Conservation (phyloP, 2,329 filamentous ascomycete species). For the Aureobasidium lini region DNA sequence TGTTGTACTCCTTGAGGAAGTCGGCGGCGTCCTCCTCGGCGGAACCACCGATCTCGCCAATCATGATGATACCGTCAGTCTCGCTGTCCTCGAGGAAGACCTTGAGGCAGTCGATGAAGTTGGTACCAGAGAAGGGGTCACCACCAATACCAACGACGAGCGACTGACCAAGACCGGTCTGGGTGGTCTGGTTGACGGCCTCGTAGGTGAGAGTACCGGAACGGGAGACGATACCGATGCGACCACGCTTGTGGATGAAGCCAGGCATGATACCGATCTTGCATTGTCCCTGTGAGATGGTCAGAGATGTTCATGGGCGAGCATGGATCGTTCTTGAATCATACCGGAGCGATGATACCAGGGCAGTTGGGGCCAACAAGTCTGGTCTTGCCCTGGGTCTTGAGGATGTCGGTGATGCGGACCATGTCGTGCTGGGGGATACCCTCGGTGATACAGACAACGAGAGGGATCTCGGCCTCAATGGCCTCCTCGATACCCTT, state of each 20-base stretch:
- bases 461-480: constrained; percentile 82
- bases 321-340: background rate
- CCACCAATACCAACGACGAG: constrained; percentile 97
- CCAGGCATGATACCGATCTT: constrained; percentile 99
- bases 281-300: constrained; percentile 67
- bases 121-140: constrained; percentile 97
- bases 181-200: constrained; percentile 98
- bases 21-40: constrained; percentile 98
- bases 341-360: constrained; percentile 77
- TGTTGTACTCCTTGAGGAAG: constrained; percentile 89
- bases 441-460: constrained; percentile 97
- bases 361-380: constrained; percentile 97
- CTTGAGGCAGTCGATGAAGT: constrained; percentile 98
- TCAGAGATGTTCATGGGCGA: background rate
- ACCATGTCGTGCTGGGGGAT: constrained; percentile 99
- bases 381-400: constrained; percentile 94
- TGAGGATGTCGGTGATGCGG: constrained; percentile 94
- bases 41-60: constrained; percentile 95
- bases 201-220: constrained; percentile 99
- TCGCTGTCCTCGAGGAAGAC: constrained; percentile 94
- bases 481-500: constrained; percentile 96
- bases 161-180: constrained; percentile 92
- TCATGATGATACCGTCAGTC: constrained; percentile 99
- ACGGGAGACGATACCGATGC: constrained; percentile 96
- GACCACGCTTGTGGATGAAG: constrained; percentile 99